These are phyloP conservation scores for Punica granatum DNA, from an alignment of 345 rosid species.

Conservation along the genomic window DNA sequence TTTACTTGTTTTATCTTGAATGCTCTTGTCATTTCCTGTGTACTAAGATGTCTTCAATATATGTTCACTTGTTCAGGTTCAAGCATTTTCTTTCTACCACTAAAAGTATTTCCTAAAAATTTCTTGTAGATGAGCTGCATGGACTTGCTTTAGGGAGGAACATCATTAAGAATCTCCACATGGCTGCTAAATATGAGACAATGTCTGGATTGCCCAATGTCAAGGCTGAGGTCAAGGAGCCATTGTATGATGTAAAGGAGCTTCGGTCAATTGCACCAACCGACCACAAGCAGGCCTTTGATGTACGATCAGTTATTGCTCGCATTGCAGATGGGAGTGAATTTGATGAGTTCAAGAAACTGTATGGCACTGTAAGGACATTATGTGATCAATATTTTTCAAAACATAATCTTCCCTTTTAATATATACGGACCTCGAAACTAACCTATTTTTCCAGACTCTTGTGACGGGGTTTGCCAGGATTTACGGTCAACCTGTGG, in stretches of 20 bases:
- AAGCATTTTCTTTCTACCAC: neutral
- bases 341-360: conserved; percentile 95
- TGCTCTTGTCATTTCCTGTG: conserved; percentile 10
- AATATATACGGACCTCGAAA: conserved; percentile 2
- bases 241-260: conserved; percentile 70
- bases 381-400: conserved; percentile 9
- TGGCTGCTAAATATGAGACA: conserved; percentile 56
- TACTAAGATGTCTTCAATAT: conserved; percentile 12
- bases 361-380: conserved; percentile 87
- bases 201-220: conserved; percentile 24
- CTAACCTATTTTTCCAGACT: conserved; percentile 43
- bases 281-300: conserved; percentile 87
- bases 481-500: conserved; percentile 77
- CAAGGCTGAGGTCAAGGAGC: conserved; percentile 50
- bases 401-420: neutral
- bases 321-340: conserved; percentile 92
- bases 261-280: conserved; percentile 86
- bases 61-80: neutral
- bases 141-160: conserved; percentile 89
- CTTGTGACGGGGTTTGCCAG: conserved; percentile 88
- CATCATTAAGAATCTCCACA: conserved; percentile 85
- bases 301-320: conserved; percentile 84
- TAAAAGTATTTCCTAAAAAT: conserved; percentile 3
- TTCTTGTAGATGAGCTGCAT: conserved; percentile 77
- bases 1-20: conserved; percentile 1